Evolutionary conservation across 257 asterid genomes (phyloP), one percentile per base, ranked within the genome.

Genomic region (Scutellaria barbata): DNA sequence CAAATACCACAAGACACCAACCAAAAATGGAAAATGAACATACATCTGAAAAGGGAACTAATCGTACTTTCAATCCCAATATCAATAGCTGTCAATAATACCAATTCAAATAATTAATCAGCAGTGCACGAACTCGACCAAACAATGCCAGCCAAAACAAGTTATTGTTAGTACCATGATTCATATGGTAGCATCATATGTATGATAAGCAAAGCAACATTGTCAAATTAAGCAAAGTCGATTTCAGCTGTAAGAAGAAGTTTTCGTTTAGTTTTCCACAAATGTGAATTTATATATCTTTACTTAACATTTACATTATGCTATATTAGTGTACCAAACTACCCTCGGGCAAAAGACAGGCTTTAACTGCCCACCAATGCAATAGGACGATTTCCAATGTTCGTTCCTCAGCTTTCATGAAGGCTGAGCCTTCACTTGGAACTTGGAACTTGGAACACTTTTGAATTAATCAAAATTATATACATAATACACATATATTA

Each of bases 371-470:
- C 65, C 62, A 67, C 81, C 86, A 83, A 63, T 83, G 74, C 60
- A 69, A 65, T 54, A 53, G 69, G 78, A 74, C 87, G 41, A 70
- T 75, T 85, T 80, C 81, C 87, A 46, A 81, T 46, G 79, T 52
- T 71, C 52, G 37, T 74, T 66, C 69, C 62, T 61, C 63, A 77
- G 61, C 75, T 81, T 63, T 76, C 73, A 73, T 80, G 81, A 82
- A 85, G 73, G 81, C 68, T 71, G 75, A 72, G 81, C 79, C 78
- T 81, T 61, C 58, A 69, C 61, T 63, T 74, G 68, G 68, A 55
- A 72, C 63, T 83, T 79, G 95, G 87, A 85, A 85, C 89, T 85
- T 80, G 95, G 76, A 81, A 77, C 48, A 52, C 74, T 51, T 68
- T 46, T 77, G 59, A 65, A 64, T 14, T 13, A 58, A 65, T 10